Evolutionary conservation across 2,329 filamentous ascomycete genomes (phyloP).

Genomic region (Teratosphaeria epicoccoides): DNA sequence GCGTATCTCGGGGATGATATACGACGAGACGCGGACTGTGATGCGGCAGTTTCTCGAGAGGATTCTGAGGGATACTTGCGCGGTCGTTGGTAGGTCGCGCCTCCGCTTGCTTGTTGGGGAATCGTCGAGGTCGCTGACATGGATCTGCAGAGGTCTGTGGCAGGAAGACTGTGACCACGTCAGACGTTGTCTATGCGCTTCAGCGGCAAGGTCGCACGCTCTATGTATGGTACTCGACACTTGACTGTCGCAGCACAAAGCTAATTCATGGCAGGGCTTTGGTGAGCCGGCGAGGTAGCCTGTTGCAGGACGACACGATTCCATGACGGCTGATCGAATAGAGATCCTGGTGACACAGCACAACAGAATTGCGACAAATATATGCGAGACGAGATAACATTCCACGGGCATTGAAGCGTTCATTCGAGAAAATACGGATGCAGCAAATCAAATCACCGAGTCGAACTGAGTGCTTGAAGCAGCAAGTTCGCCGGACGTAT

Average conservation of each 20-base stretch:
- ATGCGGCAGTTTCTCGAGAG: slow-evolving; percentile 43
- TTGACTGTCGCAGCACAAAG: neutral
- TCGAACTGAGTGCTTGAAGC: no score
- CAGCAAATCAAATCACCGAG: neutral
- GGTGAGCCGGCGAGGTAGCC: slow-evolving; percentile 1
- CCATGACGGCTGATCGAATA: neutral
- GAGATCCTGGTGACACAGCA: neutral
- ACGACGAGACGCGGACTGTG: slow-evolving; percentile 47
- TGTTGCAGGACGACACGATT: no score
- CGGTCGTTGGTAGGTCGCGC: slow-evolving; percentile 8
- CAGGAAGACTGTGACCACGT: slow-evolving; percentile 52
- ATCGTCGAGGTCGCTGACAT: neutral
- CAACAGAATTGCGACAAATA: neutral
- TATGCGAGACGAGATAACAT: neutral
- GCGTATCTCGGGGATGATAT: slow-evolving; percentile 55
- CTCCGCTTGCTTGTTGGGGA: no score
- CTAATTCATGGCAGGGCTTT: slow-evolving; percentile 2
- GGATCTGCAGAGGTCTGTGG: slow-evolving; percentile 41
- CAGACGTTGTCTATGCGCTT: slow-evolving; percentile 51
- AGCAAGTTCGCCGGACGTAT: no score
- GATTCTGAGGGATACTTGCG: slow-evolving; percentile 19
- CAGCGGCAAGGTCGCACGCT: slow-evolving; percentile 23
- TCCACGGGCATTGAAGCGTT: neutral
- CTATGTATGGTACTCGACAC: slow-evolving; percentile 6
- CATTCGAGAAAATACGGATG: neutral